phyloP scores from a whole-genome alignment of 2,329 filamentous ascomycete species.

The Cercospora sp. region DNA sequence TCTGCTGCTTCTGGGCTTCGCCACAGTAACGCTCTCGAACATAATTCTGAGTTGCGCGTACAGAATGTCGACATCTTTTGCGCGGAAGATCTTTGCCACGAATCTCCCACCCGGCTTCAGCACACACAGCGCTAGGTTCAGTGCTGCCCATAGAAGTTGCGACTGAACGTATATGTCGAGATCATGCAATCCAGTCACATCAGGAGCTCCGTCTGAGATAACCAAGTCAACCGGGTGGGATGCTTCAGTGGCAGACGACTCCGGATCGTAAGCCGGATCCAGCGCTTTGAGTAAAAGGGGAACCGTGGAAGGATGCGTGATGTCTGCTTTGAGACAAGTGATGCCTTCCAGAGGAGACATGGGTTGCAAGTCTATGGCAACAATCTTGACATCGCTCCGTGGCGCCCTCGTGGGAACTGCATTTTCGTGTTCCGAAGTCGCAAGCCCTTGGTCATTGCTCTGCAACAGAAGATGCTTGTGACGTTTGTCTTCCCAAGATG shows the following conservation, averaged over 20 bases:
- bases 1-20: constrained; percentile 91
- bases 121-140: constrained; percentile 91
- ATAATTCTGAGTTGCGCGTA: constrained; percentile 93
- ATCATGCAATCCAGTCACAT: constrained; percentile 95
- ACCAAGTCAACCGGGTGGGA: constrained; percentile 87
- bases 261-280: constrained; percentile 61
- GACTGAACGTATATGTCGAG: constrained; percentile 98
- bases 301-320: constrained; percentile 94
- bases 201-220: constrained; percentile 90
- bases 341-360: constrained; percentile 94
- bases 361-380: constrained; percentile 92
- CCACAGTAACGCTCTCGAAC: constrained; percentile 82
- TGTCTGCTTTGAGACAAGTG: constrained; percentile 87
- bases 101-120: constrained; percentile 92
- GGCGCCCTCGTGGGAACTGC: constrained; percentile 15
- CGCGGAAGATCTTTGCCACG: constrained; percentile 96
- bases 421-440: background rate
- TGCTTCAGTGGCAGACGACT: constrained; percentile 45
- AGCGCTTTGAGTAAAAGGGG: constrained; percentile 83
- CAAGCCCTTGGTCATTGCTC: background rate
- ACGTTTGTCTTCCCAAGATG: constrained; percentile 84
- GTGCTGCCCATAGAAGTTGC: constrained; percentile 87
- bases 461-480: constrained; percentile 47
- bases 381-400: constrained; percentile 73
- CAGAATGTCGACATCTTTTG: constrained; percentile 90